Percentiles rank a stretch among this genome's conserved stretches.
These are phyloP conservation scores for Pleurozium schreberi DNA, from an alignment of 225 moss, liverwort and hornwort genomes.

Conservation along the genomic window DNA sequence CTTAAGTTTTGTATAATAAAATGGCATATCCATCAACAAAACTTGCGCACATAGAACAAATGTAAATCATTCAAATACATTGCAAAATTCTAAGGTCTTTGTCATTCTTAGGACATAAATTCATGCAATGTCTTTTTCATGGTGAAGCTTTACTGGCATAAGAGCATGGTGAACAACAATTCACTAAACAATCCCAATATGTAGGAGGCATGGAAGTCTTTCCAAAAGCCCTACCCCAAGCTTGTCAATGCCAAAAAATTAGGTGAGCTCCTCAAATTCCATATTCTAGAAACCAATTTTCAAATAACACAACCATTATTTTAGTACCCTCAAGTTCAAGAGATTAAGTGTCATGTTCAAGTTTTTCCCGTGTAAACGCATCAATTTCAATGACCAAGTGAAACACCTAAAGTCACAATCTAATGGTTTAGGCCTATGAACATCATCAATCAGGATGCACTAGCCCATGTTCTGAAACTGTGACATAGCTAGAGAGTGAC, in stretches of 20 bases:
- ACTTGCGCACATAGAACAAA: not conserved
- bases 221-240: not conserved
- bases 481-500: not conserved
- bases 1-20: not conserved
- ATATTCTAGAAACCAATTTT: not conserved
- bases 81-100: not conserved
- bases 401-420: not conserved
- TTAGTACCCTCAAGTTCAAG: accelerated
- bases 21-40: not conserved
- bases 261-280: not conserved
- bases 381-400: not conserved
- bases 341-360: not conserved
- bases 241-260: not conserved
- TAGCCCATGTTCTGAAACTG: not conserved
- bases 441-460: not conserved
- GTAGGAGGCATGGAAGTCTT: accelerated
- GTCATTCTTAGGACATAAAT: not conserved
- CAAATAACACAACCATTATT: too few species aligned
- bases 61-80: not conserved
- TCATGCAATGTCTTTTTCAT: not conserved
- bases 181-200: accelerated
- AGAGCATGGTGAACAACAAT: accelerated
- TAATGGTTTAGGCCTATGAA: not conserved
- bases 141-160: not conserved
- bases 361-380: accelerated